Evolutionary conservation across 768 basidiomycete genomes (phyloP), one percentile per base, ranked within the genome.

Genomic region (Rossbeevera mucosa): DNA sequence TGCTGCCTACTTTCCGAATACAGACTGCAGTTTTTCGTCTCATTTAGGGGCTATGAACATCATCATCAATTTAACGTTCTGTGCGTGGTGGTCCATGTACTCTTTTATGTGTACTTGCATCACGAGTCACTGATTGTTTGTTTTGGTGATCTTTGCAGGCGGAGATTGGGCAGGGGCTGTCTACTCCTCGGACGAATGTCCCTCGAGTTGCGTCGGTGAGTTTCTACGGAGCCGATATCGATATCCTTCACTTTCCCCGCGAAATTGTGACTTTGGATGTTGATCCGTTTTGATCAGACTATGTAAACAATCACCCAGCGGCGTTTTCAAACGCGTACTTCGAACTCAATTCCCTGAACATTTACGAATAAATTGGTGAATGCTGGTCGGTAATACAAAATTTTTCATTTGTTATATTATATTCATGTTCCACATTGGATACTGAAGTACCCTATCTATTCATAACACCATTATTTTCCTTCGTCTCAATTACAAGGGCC

Each of bases 241-340:
- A 40, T 21, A 4, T 25, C 12, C 5, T 6, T 6, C 24, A 22
- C 2, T n/a, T 33, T n/a, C 36, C n/a, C 18, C 14, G n/a, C 9
- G 7, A 21, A 42, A 50, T 12, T 5, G 8, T 41, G 16, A 43
- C 66, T 71, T 53, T 22, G 79, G 77, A 22, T 21, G 21, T 13
- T 22, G 18, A 14, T 40, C 5, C 11, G 5, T 40, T 59, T 68
- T 77, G 80, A 16, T 55, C 59, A 54, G 73, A 69, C 18, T 85
- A 86, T 59, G 72, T 80, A 51, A 66, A 70, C n/a, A 64, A 72
- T 3, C 45, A 69, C 51, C 72, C 9, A 13, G 45, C 13, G 1
- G 54, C 54, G 21, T 62, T 54, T 46, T 59, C 50, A 0, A 57
- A 61, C 1, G 60, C 63, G 2, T 64, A 51, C 48, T 64, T 65